Evolutionary conservation across 805 yeast genomes (phyloP), one percentile per base, ranked within the genome.

Genomic region (Hanseniaspora nectarophila): DNA sequence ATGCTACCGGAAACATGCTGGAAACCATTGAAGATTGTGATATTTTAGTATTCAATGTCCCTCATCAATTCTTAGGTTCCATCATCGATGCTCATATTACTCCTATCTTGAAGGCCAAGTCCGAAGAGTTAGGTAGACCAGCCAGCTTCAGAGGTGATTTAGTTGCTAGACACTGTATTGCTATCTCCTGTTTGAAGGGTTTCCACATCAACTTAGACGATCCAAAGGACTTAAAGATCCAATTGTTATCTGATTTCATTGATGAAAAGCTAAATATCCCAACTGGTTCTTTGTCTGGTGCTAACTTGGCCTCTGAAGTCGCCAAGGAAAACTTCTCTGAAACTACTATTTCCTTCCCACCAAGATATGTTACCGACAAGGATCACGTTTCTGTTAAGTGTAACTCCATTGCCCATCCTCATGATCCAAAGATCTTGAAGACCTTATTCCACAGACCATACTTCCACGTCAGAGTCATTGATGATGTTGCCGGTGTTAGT

Each of bases 261-360:
- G 77, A 85, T 51, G 85, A 86, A 61, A 75, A 79, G 60, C 76
- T 92, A 59, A 90, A 89, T 32, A 78, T 92, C 56, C 78, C 84
- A 67, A 89, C 97, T 73, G 98, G 98, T 70, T 97, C 94, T 20
- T 75, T 92, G 51, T 84, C 95, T 0, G 98, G 98, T 56, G 98
- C 98, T 53, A 92, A 92, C 72, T 75, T 92, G 61, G 98, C 98
- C 42, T 87, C 94, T 45, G 98, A 92, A 69, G 95, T 92, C 56
- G 98, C 98, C 55, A 78, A 77, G 66, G 85, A 86, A 69, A 84
- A 84, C 70, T 92, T 95, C 94, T 88, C 96, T 18, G 98, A 92
- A 71, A 92, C 98, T 55, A 89, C 98, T 12, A 87, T 92, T 58
- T 98, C 97, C 21, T 92, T 86, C 72, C 51, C 51, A 10, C 51